Conservation (phyloP, 345 rosid genomes). For the Eucalyptus cloeziana region DNA sequence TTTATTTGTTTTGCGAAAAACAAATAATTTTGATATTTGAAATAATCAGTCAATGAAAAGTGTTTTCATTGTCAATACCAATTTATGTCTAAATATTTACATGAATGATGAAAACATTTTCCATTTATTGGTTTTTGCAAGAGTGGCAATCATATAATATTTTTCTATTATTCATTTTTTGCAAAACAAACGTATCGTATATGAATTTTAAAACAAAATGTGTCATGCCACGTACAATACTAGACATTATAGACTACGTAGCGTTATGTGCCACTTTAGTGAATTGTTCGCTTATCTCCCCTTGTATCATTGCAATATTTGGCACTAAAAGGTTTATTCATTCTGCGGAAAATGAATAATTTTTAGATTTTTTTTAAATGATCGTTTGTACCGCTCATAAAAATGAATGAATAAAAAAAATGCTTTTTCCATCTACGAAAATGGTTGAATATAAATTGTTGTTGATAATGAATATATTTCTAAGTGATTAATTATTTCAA, state of each 20-base stretch:
- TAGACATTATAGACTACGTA: background rate
- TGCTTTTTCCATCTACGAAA: rapidly evolving
- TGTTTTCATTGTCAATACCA: background rate
- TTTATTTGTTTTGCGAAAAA: background rate
- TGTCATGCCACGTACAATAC: background rate
- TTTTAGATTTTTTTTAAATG: background rate
- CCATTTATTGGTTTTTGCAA: background rate
- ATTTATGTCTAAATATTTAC: background rate
- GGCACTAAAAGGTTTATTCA: background rate
- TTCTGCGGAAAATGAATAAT: background rate
- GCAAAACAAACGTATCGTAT: background rate
- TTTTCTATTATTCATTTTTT: background rate
- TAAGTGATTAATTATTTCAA: background rate
- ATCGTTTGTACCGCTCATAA: background rate
- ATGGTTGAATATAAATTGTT: background rate
- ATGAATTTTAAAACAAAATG: background rate
- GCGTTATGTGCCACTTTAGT: background rate
- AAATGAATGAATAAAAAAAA: background rate
- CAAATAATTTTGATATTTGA: background rate
- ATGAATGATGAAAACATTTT: rapidly evolving
- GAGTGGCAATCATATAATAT: background rate
- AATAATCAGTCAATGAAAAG: background rate
- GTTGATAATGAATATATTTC: background rate
- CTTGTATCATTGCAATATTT: background rate
- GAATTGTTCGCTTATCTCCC: background rate